Percentiles rank a stretch among this genome's conserved stretches.
Evolutionary conservation across 2,329 filamentous ascomycete genomes (phyloP).

Genomic region (Alternaria infectoria): DNA sequence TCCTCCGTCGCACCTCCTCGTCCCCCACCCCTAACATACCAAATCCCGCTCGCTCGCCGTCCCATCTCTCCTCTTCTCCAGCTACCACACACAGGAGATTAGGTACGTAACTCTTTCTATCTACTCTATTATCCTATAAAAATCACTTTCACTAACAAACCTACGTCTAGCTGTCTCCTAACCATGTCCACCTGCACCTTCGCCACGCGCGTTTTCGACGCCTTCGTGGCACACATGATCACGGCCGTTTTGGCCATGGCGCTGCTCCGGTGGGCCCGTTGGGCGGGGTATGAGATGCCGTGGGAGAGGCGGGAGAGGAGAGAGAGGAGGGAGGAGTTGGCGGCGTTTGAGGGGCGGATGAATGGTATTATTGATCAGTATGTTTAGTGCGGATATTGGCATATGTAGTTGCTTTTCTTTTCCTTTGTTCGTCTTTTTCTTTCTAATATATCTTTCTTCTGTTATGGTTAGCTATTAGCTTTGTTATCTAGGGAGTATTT

Average conservation of each 20-base stretch:
- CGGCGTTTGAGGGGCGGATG: not conserved
- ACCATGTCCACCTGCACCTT: not conserved
- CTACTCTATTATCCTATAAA: too few species aligned
- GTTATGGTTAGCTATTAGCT: not conserved
- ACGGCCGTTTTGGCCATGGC: not conserved
- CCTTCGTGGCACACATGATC: not conserved
- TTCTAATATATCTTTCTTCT: accelerated
- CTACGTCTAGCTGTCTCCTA: not conserved
- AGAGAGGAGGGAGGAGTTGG: not conserved
- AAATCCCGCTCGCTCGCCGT: too few species aligned
- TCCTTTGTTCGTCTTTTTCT: not conserved
- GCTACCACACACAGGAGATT: too few species aligned
- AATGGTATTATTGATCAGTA: not conserved
- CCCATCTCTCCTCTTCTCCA: too few species aligned
- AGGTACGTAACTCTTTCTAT: too few species aligned
- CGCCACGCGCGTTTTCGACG: not conserved
- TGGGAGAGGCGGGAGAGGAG: not conserved
- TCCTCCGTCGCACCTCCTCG: too few species aligned
- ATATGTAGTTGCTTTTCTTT: not conserved
- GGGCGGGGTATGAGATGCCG: not conserved
- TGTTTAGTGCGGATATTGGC: not conserved
- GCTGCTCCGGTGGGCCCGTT: not conserved
- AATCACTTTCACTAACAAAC: too few species aligned
- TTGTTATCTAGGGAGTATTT: not conserved
- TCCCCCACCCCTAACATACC: too few species aligned